Evolutionary conservation across 192 early-diverging fungal species (phyloP).

Genomic region (Umbelopsis isabellina): DNA sequence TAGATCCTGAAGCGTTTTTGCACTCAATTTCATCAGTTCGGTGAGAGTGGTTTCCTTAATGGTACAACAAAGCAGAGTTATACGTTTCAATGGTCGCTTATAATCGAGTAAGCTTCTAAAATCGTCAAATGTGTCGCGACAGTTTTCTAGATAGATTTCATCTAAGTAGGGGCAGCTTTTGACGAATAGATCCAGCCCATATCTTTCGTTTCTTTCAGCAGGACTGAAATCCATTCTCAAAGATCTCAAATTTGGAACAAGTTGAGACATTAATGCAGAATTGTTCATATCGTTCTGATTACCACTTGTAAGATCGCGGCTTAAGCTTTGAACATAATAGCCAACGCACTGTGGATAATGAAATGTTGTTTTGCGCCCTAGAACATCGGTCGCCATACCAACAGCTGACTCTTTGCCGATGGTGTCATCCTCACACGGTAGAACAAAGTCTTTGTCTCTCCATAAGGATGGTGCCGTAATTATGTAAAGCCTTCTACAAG

Average conservation of each 20-base stretch:
- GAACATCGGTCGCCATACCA: conserved; percentile 35
- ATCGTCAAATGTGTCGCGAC: conserved; percentile 39
- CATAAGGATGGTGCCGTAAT: conserved; percentile 37
- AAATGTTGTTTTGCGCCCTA: conserved; percentile 24
- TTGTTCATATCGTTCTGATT: conserved; percentile 34
- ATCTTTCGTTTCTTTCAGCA: conserved; percentile 23
- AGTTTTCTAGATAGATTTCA: conserved; percentile 39
- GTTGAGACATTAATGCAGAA: conserved; percentile 34
- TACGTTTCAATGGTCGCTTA: conserved; percentile 3
- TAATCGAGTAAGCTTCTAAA: conserved; percentile 29
- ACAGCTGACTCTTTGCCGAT: conserved; percentile 13
- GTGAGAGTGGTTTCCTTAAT: conserved; percentile 30
- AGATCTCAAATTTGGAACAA: conserved; percentile 34
- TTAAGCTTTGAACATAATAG: conserved; percentile 33
- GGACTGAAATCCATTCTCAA: conserved; percentile 40
- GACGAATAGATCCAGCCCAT: conserved; percentile 34
- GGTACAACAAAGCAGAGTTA: conserved; percentile 32
- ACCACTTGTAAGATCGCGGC: conserved; percentile 32
- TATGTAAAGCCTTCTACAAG: conserved; percentile 31
- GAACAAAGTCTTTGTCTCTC: conserved; percentile 44
- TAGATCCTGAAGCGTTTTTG: conserved; percentile 19
- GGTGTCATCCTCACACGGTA: conserved; percentile 31
- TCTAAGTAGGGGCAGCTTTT: conserved; percentile 30
- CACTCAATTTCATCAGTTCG: neutral
- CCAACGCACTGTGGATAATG: conserved; percentile 27